A percentile compares a stretch with the other conserved stretches of the same genome.
phyloP scores from a whole-genome alignment of 192 early-diverging fungal species.

The Chytriomyces sp. region DNA sequence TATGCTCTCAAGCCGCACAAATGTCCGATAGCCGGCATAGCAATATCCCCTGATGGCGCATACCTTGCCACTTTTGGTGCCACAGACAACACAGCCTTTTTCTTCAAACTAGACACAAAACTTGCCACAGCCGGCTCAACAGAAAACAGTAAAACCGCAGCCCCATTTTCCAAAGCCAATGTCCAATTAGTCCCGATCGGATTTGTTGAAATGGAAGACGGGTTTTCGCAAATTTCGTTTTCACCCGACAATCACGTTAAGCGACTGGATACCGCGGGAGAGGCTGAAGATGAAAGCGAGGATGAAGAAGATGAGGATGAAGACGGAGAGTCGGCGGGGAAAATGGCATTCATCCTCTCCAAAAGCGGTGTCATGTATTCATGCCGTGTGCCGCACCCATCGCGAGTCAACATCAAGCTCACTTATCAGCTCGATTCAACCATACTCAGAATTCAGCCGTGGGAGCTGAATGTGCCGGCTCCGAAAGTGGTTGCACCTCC shows the following conservation, averaged over 20 bases:
- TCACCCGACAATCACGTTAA: conserved; percentile 55
- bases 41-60: conserved; percentile 57
- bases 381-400: conserved; percentile 40
- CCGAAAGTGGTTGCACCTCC: conserved; percentile 22
- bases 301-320: conserved; percentile 44
- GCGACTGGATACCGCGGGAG: conserved; percentile 10
- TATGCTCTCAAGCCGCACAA: conserved; percentile 64
- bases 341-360: conserved; percentile 46
- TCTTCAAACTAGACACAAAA: conserved; percentile 55
- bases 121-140: conserved; percentile 1
- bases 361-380: conserved; percentile 47
- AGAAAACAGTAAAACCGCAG: background rate
- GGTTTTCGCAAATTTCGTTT: conserved; percentile 46
- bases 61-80: conserved; percentile 54
- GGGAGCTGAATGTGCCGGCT: conserved; percentile 52
- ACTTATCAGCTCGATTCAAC: conserved; percentile 46
- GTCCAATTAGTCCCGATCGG: conserved; percentile 57
- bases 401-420: conserved; percentile 44
- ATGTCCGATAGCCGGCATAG: conserved; percentile 47
- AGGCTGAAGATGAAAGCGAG: conserved; percentile 35
- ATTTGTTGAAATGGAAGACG: conserved; percentile 50
- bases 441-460: conserved; percentile 35
- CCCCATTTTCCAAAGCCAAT: conserved; percentile 36
- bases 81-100: conserved; percentile 58
- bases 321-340: conserved; percentile 28